Base-by-base conservation (phyloP, 768 basidiomycete genomes). In the Suillus lakei region DNA sequence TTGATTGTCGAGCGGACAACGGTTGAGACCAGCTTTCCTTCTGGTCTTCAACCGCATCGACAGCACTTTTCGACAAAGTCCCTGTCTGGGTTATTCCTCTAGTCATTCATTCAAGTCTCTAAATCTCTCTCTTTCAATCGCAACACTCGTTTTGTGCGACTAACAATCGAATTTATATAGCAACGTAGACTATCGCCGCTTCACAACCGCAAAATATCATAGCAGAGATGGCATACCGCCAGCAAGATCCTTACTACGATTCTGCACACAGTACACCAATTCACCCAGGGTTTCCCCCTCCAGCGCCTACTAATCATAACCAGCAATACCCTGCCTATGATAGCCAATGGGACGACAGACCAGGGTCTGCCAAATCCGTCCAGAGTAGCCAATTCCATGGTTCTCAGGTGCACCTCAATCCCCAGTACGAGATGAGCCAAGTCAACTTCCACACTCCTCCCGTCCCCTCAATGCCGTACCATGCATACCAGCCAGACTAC, bases 321-420 rank as follows among this genome's bases (percentile, higher is more conserved):
- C 82, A 83, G 64, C 39, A 28, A 28, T 84, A 86, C 67, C 76
- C 81, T 67, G 82, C 86, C 30, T 72, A 77, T 66, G 77, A 80
- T 60, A 64, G 73, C 48, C 83, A 84, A 1, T 85, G 84, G 85
- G 85, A 85, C 26, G 23, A 73, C 55, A 84, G 82, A 32, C 51
- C 50, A 16, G 50, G 28, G 71, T 88, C 86, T 5, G 77, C 81
- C 54, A 86, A 88, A 66, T 91, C 89, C 32, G 86, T 85, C 74
- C 83, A 88, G 73, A 90, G 88, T 70, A 85, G 84, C 74, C 68
- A 58, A 34, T 85, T 83, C 70, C 83, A 82, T 69, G 87, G 89
- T 76, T 93, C 92, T 5, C 90, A 92, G 71, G 86, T 81, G 32
- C 91, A 92, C 72, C 86, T 93, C 68, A 86, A 87, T 61, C 84